A percentile compares a stretch with the other conserved stretches of the same genome.
These are phyloP conservation scores for Aspergillus arachidicola DNA, from an alignment of 2,329 filamentous ascomycete species.

Conservation along the genomic window DNA sequence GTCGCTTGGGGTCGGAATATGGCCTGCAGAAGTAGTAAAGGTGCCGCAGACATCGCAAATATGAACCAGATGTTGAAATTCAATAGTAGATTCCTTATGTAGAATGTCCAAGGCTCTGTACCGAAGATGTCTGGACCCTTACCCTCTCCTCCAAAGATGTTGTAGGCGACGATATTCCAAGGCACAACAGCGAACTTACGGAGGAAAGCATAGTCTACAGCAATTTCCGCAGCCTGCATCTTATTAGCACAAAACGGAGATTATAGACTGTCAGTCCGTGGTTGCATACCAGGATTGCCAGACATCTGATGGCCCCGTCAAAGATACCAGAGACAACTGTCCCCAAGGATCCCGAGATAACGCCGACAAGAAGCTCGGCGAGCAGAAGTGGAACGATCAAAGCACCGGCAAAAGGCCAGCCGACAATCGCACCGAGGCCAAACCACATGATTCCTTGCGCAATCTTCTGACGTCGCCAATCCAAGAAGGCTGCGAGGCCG, in stretches of 20 bases:
- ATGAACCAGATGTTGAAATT: constrained; percentile 97
- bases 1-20: constrained; percentile 62
- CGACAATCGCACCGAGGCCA: constrained; percentile 78
- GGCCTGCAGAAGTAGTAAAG: constrained; percentile 75
- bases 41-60: constrained; percentile 73
- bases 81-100: constrained; percentile 83
- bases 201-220: constrained; percentile 83
- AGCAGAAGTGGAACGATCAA: constrained; percentile 77
- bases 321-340: constrained; percentile 63
- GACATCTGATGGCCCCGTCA: constrained; percentile 67
- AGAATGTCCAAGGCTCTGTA: constrained; percentile 96
- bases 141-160: constrained; percentile 79
- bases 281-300: constrained; percentile 68
- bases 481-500: constrained; percentile 85
- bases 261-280: background rate
- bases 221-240: constrained; percentile 65
- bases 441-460: constrained; percentile 89
- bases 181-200: constrained; percentile 74
- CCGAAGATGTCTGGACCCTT: constrained; percentile 89
- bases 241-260: constrained; percentile 27
- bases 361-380: constrained; percentile 69
- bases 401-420: constrained; percentile 92
- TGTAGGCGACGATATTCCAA: constrained; percentile 94
- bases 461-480: constrained; percentile 80
- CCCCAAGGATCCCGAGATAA: constrained; percentile 59